These are phyloP conservation scores for Aspergillus nanangensis DNA, from an alignment of 495 filamentous ascomycete species.

Conservation along the genomic window DNA sequence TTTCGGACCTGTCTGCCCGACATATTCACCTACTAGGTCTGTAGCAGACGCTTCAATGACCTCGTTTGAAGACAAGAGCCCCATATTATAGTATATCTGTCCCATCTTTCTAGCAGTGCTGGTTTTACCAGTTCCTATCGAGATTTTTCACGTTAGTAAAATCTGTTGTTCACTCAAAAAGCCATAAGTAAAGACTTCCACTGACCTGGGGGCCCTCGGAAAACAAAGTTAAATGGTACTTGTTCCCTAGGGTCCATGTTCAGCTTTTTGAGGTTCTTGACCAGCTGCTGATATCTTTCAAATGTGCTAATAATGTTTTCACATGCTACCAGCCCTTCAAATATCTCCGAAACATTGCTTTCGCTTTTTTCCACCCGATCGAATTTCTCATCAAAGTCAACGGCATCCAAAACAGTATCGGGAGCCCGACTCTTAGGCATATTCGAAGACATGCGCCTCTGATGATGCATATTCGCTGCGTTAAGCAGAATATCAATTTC, in stretches of 20 bases:
- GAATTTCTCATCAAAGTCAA: conserved; percentile 67
- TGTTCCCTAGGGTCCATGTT: conserved; percentile 54
- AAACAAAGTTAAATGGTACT: conserved; percentile 59
- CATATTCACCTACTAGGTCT: conserved; percentile 56
- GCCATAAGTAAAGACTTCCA: not conserved
- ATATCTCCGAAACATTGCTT: conserved; percentile 53
- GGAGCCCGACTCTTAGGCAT: not conserved
- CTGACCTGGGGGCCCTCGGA: conserved; percentile 59
- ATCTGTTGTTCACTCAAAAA: not conserved
- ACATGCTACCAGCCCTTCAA: conserved; percentile 62
- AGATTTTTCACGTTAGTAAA: no score
- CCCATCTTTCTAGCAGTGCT: conserved; percentile 69
- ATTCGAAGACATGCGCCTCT: conserved; percentile 33
- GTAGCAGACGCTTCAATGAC: conserved; percentile 59
- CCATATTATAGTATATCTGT: conserved; percentile 68
- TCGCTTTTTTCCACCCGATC: conserved; percentile 47
- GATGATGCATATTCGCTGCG: conserved; percentile 53
- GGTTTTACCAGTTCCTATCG: conserved; percentile 68
- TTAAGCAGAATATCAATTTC: conserved; percentile 63
- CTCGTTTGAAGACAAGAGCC: conserved; percentile 49
- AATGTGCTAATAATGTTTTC: conserved; percentile 57
- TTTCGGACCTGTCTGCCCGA: conserved; percentile 48
- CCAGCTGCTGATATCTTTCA: conserved; percentile 55
- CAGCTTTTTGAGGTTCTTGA: conserved; percentile 41
- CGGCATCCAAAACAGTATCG: conserved; percentile 42